phyloP scores from a whole-genome alignment of 208 protist species.

The Leishmania braziliensis region DNA sequence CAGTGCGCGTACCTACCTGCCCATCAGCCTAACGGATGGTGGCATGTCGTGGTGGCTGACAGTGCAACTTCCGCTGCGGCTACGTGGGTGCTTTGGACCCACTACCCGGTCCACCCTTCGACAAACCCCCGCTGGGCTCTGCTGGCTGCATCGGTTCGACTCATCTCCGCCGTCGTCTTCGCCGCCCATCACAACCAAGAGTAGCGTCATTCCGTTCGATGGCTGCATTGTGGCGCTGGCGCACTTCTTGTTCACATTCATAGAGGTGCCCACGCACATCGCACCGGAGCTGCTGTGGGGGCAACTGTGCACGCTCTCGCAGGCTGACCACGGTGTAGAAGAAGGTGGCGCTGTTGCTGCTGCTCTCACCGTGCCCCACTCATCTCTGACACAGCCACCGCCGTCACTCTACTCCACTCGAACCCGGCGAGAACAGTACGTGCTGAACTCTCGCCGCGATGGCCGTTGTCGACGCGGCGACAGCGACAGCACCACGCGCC shows the following conservation, averaged over 20 bases:
- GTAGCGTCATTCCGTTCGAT: slow-evolving; percentile 2
- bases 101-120: slow-evolving; percentile 27
- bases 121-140: slow-evolving; percentile 19
- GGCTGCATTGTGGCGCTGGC: slow-evolving; percentile 9
- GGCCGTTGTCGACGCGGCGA: background rate
- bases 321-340: background rate
- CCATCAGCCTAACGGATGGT: slow-evolving; percentile 31
- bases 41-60: slow-evolving; percentile 45
- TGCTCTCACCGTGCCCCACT: background rate
- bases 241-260: slow-evolving; percentile 23
- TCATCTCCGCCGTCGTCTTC: background rate
- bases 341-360: background rate
- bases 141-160: slow-evolving; percentile 24
- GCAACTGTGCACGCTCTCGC: slow-evolving; percentile 21
- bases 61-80: slow-evolving; percentile 31
- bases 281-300: slow-evolving; percentile 36
- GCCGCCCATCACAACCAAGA: background rate
- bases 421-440: background rate
- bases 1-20: slow-evolving; percentile 19
- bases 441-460: background rate
- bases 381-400: background rate
- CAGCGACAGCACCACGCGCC: background rate
- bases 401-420: background rate
- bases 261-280: slow-evolving; percentile 26
- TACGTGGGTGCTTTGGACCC: slow-evolving; percentile 34